A percentile compares a stretch with the other conserved stretches of the same genome.
These are phyloP conservation scores for Exserohilum rostratum DNA, from an alignment of 2,329 filamentous ascomycete genomes.

Conservation along the genomic window DNA sequence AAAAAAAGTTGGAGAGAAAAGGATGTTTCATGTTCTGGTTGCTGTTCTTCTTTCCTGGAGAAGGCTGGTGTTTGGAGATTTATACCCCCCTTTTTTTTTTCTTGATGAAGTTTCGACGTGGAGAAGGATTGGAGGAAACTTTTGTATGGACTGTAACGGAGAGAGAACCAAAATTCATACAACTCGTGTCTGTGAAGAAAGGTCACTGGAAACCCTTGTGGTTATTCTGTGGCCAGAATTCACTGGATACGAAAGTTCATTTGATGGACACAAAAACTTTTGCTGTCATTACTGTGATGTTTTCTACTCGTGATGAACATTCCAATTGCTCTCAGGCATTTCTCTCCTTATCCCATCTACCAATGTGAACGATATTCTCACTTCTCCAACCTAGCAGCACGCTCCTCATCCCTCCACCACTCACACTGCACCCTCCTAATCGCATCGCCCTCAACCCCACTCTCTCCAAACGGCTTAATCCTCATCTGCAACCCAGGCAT, in stretches of 20 bases:
- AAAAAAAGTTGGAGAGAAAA: neutral
- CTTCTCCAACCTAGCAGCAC: slow-evolving; percentile 32
- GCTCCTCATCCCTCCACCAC: slow-evolving; percentile 34
- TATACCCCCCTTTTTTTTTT: slow-evolving; percentile 40
- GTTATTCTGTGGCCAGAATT: too few species aligned
- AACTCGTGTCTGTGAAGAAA: neutral
- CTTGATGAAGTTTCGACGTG: neutral
- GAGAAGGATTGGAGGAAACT: neutral
- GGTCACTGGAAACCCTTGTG: too few species aligned
- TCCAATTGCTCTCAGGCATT: too few species aligned
- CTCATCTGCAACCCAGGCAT: slow-evolving; percentile 26
- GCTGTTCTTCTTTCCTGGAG: slow-evolving; percentile 24
- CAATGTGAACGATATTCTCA: neutral
- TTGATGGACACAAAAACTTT: too few species aligned
- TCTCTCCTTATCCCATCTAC: neutral
- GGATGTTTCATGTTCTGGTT: neutral
- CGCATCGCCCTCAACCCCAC: slow-evolving; percentile 33
- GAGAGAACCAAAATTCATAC: neutral
- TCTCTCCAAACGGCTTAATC: slow-evolving; percentile 34
- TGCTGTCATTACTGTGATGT: too few species aligned
- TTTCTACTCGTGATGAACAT: too few species aligned
- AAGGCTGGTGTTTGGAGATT: slow-evolving; percentile 48
- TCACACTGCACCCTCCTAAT: slow-evolving; percentile 33
- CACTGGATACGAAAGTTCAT: too few species aligned
- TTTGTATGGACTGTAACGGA: neutral